Conservation (phyloP, 306 rosid genomes). For the Trifolium repens region DNA sequence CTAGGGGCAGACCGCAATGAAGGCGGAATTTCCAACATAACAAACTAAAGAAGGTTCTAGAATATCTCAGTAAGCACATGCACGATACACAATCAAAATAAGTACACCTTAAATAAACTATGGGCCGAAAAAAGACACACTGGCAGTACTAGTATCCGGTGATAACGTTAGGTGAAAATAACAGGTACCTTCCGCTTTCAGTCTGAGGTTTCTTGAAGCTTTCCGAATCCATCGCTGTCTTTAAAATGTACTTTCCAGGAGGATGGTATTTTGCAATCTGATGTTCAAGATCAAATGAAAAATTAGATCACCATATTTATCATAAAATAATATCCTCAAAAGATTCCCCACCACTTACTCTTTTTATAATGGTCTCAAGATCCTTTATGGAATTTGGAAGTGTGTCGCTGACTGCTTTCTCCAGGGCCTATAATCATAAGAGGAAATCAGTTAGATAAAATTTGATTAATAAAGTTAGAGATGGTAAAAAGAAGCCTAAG, state of each 20-base stretch:
- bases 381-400: conserved; percentile 67
- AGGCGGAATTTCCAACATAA: too few relatives aligned
- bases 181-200: conserved; percentile 79
- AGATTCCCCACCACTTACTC: conserved; percentile 57
- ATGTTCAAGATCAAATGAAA: conserved; percentile 53
- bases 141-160: conserved; percentile 16
- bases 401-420: conserved; percentile 81
- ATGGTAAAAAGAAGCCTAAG: conserved; percentile 16
- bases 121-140: conserved; percentile 20
- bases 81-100: conserved; percentile 1
- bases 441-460: conserved; percentile 34
- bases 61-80: neutral
- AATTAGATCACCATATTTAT: conserved; percentile 43
- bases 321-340: conserved; percentile 37
- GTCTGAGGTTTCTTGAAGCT: conserved; percentile 65
- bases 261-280: conserved; percentile 86
- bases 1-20: too few relatives aligned
- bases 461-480: conserved; percentile 24
- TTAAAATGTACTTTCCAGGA: conserved; percentile 78
- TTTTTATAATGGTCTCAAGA: conserved; percentile 78
- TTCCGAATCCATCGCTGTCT: conserved; percentile 67
- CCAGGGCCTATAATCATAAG: conserved; percentile 66
- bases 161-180: conserved; percentile 31
- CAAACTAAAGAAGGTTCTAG: conserved; percentile 11
- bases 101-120: conserved; percentile 34